A percentile compares a stretch with the other conserved stretches of the same genome.
These are phyloP conservation scores for Fusarium pseudonygamai DNA, from an alignment of 2,329 filamentous ascomycete species.

Conservation along the genomic window DNA sequence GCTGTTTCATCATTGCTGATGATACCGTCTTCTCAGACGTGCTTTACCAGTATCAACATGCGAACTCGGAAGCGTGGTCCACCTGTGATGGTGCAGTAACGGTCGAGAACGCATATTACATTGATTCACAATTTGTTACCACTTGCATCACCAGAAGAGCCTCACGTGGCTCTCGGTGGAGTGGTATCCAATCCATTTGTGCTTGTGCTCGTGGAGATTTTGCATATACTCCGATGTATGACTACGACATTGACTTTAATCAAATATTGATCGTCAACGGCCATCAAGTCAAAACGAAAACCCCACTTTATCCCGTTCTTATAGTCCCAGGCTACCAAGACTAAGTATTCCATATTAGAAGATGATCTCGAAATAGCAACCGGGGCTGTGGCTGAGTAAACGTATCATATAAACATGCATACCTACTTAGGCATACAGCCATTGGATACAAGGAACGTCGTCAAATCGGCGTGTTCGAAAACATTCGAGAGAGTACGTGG, in stretches of 20 bases:
- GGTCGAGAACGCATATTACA: neutral
- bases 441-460: neutral
- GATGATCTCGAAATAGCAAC: conserved; percentile 36
- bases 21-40: neutral
- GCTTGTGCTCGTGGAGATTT: conserved; percentile 2
- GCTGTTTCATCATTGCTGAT: neutral
- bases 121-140: neutral
- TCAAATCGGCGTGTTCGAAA: neutral
- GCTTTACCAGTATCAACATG: too few relatives aligned
- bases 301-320: neutral
- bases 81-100: neutral
- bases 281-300: neutral
- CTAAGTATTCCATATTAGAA: neutral
- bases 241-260: neutral
- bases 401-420: conserved; percentile 1
- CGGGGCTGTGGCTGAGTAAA: conserved; percentile 37
- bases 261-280: neutral
- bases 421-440: neutral
- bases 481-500: neutral
- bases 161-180: neutral
- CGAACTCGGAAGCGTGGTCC: neutral
- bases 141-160: neutral
- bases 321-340: neutral
- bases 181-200: neutral
- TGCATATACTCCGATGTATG: conserved; percentile 1